Conservation (phyloP, 2,329 filamentous ascomycete genomes). For the Fusarium globosum region DNA sequence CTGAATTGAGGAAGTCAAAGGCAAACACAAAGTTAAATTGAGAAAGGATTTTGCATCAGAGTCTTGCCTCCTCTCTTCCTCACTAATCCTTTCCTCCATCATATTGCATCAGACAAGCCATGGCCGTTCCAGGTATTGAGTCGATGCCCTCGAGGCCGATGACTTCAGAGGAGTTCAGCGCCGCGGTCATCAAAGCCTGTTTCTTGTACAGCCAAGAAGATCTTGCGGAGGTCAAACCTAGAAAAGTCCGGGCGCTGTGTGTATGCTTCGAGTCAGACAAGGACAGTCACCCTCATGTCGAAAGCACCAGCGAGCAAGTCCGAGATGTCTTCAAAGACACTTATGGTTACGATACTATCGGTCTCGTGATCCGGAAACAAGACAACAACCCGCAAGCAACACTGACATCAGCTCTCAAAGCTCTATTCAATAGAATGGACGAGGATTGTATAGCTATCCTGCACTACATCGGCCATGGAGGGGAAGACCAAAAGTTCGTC, state of each 20-base stretch:
- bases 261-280: neutral
- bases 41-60: neutral
- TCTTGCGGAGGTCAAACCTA: neutral
- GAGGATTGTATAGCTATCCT: neutral
- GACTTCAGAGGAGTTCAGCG: neutral
- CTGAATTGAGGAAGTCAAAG: neutral
- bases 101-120: neutral
- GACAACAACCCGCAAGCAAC: neutral
- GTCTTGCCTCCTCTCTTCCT: too few relatives aligned
- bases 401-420: neutral
- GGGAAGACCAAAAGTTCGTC: neutral
- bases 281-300: neutral
- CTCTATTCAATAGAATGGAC: neutral
- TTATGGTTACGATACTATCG: neutral
- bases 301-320: neutral
- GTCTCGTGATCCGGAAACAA: neutral
- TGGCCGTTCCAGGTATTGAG: neutral
- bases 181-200: neutral
- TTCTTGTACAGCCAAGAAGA: neutral
- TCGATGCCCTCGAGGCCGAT: neutral
- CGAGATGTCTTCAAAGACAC: neutral
- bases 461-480: neutral
- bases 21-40: neutral
- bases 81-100: too few relatives aligned
- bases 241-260: neutral